phyloP scores from a whole-genome alignment of 805 yeast genomes.

The Pichia eremophila region DNA sequence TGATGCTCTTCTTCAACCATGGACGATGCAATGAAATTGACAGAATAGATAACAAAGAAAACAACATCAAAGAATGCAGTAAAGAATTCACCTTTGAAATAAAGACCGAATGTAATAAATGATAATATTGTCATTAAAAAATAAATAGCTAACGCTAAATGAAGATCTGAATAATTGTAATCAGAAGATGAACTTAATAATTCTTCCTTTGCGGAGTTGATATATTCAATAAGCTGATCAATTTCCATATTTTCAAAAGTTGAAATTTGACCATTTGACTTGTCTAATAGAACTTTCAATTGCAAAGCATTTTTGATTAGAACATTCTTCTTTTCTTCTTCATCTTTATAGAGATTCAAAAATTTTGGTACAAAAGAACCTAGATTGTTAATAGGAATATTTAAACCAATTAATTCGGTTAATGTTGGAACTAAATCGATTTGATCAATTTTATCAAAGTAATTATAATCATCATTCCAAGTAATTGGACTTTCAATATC shows the following conservation, averaged over 20 bases:
- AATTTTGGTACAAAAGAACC: constrained; percentile 62
- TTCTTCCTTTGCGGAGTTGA: constrained; percentile 38
- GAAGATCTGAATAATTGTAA: constrained; percentile 50
- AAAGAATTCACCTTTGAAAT: constrained; percentile 10
- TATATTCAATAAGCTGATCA: constrained; percentile 21
- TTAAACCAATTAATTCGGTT: constrained; percentile 49
- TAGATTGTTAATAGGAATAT: constrained; percentile 62
- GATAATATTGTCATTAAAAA: constrained; percentile 24
- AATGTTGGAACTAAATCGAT: constrained; percentile 69
- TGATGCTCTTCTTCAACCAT: constrained; percentile 94
- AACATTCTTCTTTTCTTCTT: constrained; percentile 27
- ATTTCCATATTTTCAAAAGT: constrained; percentile 11
- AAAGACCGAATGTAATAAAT: constrained; percentile 14
- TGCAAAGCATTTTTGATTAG: constrained; percentile 52
- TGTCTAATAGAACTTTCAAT: constrained; percentile 37
- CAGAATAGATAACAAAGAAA: constrained; percentile 31
- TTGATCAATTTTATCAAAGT: constrained; percentile 47
- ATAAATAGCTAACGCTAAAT: constrained; percentile 29
- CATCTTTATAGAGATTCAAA: constrained; percentile 38
- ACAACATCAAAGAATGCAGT: constrained; percentile 18
- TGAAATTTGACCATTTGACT: constrained; percentile 24
- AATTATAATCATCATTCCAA: constrained; percentile 38
- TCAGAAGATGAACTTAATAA: constrained; percentile 60
- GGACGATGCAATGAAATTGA: constrained; percentile 74
- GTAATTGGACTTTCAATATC: constrained; percentile 29